Percentiles rank a stretch among this genome's conserved stretches.
These are phyloP conservation scores for Phialophora chinensis DNA, from an alignment of 2,329 filamentous ascomycete genomes.

Conservation along the genomic window DNA sequence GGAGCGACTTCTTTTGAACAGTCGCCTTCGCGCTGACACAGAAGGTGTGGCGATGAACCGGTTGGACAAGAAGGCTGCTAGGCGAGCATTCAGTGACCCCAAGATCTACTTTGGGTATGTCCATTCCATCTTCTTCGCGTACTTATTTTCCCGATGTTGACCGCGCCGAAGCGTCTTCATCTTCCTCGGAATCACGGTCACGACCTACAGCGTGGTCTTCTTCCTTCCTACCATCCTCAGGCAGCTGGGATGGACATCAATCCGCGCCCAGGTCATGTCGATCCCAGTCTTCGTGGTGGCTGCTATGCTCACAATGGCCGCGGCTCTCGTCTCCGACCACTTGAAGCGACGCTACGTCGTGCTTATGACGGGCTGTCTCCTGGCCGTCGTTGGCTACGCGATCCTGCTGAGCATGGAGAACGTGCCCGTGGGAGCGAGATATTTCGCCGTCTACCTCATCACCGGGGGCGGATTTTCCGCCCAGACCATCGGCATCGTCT, in stretches of 20 bases:
- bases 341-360: constrained; percentile 44
- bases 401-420: constrained; percentile 41
- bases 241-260: constrained; percentile 43
- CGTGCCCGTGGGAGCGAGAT: constrained; percentile 37
- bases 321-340: constrained; percentile 42
- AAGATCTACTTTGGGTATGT: constrained; percentile 45
- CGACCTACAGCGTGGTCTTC: constrained; percentile 42
- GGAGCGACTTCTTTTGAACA: constrained; percentile 47
- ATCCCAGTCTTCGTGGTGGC: constrained; percentile 46
- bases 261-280: constrained; percentile 45
- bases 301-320: constrained; percentile 38
- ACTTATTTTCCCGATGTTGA: constrained; percentile 15
- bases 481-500: constrained; percentile 39
- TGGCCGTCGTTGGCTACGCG: constrained; percentile 44
- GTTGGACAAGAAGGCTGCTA: constrained; percentile 39
- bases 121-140: too few relatives aligned
- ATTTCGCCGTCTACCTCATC: constrained; percentile 40
- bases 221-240: constrained; percentile 47
- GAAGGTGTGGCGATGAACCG: constrained; percentile 40
- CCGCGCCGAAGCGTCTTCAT: constrained; percentile 32
- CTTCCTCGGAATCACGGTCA: constrained; percentile 45
- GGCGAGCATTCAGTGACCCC: constrained; percentile 42
- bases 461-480: constrained; percentile 42
- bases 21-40: constrained; percentile 39
- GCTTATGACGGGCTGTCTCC: constrained; percentile 42